These are phyloP conservation scores for Penicillium diatomitis DNA, from an alignment of 495 filamentous ascomycete genomes.

Conservation along the genomic window DNA sequence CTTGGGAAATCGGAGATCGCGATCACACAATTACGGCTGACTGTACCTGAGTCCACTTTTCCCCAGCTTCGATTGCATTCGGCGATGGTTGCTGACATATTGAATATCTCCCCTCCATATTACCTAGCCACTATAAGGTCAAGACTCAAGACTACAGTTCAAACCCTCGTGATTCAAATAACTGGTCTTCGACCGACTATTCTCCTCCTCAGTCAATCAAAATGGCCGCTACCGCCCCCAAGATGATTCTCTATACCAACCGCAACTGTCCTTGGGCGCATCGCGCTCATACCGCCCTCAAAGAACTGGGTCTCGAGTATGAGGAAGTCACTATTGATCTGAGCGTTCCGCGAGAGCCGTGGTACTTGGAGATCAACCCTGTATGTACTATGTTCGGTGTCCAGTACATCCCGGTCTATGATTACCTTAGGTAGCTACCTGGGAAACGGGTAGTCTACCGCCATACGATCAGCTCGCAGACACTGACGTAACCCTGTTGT, in stretches of 20 bases:
- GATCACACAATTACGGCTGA: conserved; percentile 17
- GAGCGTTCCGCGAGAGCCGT: conserved; percentile 59
- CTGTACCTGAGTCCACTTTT: conserved; percentile 21
- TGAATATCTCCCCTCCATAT: conserved; percentile 1
- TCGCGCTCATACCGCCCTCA: conserved; percentile 68
- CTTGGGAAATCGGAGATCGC: neutral
- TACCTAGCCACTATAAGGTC: no score
- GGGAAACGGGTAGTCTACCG: neutral
- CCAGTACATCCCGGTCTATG: no score
- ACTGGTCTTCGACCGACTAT: neutral
- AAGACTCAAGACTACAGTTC: no score
- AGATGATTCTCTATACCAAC: conserved; percentile 65
- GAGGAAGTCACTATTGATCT: conserved; percentile 79
- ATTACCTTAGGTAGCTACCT: no score
- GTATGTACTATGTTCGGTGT: conserved; percentile 20
- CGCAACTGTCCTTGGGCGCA: conserved; percentile 74
- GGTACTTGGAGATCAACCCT: conserved; percentile 80
- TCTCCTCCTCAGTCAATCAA: neutral
- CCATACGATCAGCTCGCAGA: neutral
- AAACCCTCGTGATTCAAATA: neutral
- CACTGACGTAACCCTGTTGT: neutral
- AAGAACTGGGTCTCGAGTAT: conserved; percentile 61
- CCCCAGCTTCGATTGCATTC: conserved; percentile 5
- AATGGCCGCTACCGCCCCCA: conserved; percentile 25
- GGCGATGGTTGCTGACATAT: conserved; percentile 10